Base-by-base conservation (phyloP, 495 filamentous ascomycete species). In the Pyrenopolyporus hunteri region DNA sequence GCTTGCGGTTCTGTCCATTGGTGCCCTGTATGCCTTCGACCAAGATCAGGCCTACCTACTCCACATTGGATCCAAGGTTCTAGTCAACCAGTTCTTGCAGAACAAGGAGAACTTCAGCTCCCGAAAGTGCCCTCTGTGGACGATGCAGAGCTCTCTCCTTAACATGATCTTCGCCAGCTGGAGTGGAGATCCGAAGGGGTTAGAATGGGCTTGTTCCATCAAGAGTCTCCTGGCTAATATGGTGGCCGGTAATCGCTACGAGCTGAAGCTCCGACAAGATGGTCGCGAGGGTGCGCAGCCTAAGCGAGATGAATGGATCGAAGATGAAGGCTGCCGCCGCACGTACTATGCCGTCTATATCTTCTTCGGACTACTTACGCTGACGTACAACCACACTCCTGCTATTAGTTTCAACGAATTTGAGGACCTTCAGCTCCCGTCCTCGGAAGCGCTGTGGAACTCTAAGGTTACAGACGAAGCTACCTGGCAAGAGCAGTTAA, bases 91-190 rank as follows among this genome's bases (percentile, higher is more conserved):
- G 73, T 98, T 97, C 74, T 73, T 98, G 63, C 93, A 96, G 75
- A 93, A 96, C 77, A 95, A 96, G 77, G 93, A 97, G 71, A 97
- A 95, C 75, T 97, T 97, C 75, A 95, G 92, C 81, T 98, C 94
- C n/a, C 85, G 92, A 49, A 98, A 97, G 73, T 98, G 94, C 69
- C 94, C 94, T 5, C 77, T 98, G 23, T 98, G 93, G 92, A 91
- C 92, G 31, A 98, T 98, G 89, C 94, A 98, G 71, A 90, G 90
- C 72, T 92, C 91, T 10, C 79, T 98, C 45, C 80, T 98, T 40
- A 98, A 98, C 80, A 98, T 97, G 94, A 89, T 96, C 64, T 98
- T 98, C 73, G 94, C 96, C 31, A 97, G 93, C 81, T 98, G 94
- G 94, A 98, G 95, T 71, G 94, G 94, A 59, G 94, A 98, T 71